Percentiles rank a stretch among this genome's conserved stretches.
phyloP scores from a whole-genome alignment of 2,329 filamentous ascomycete species.

The Aspergillus carbonarius region DNA sequence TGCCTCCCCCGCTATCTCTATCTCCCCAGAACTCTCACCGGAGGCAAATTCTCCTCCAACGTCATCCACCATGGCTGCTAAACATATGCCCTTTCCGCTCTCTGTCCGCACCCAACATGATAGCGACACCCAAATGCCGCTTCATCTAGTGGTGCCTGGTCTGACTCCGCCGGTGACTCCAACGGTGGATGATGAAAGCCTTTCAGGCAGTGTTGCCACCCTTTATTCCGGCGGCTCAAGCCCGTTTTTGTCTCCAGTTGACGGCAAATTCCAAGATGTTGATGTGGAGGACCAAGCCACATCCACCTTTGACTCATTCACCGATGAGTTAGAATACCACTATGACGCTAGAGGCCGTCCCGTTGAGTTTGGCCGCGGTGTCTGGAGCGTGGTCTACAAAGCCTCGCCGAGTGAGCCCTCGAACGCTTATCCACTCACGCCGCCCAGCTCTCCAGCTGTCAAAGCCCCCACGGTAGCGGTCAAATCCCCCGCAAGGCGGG shows the following conservation, averaged over 20 bases:
- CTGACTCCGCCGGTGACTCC: slow-evolving; percentile 40
- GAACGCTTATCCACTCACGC: slow-evolving; percentile 22
- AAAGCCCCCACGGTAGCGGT: slow-evolving; percentile 41
- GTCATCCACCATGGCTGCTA: slow-evolving; percentile 13
- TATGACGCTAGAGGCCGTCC: slow-evolving; percentile 27
- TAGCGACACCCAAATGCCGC: slow-evolving; percentile 10
- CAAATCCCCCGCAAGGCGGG: slow-evolving; percentile 44
- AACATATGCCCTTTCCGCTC: slow-evolving; percentile 24
- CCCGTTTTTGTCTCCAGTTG: slow-evolving; percentile 9
- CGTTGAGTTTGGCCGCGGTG: slow-evolving; percentile 46
- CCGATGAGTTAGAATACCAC: slow-evolving; percentile 35
- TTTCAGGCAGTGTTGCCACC: slow-evolving; percentile 9
- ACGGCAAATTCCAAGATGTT: slow-evolving; percentile 1
- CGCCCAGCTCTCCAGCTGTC: slow-evolving; percentile 38
- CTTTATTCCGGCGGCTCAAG: slow-evolving; percentile 4
- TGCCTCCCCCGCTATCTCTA: slow-evolving; percentile 8
- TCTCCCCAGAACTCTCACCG: not conserved
- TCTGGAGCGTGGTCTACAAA: slow-evolving; percentile 50
- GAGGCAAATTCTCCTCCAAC: not conserved
- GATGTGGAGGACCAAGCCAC: slow-evolving; percentile 5
- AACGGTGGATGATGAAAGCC: slow-evolving; percentile 21
- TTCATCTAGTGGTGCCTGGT: slow-evolving; percentile 16
- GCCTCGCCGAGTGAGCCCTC: slow-evolving; percentile 29
- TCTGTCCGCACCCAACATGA: slow-evolving; percentile 27
- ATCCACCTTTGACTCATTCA: slow-evolving; percentile 24